Conservation (phyloP, 495 filamentous ascomycete genomes). For the Tuber aestivum region DNA sequence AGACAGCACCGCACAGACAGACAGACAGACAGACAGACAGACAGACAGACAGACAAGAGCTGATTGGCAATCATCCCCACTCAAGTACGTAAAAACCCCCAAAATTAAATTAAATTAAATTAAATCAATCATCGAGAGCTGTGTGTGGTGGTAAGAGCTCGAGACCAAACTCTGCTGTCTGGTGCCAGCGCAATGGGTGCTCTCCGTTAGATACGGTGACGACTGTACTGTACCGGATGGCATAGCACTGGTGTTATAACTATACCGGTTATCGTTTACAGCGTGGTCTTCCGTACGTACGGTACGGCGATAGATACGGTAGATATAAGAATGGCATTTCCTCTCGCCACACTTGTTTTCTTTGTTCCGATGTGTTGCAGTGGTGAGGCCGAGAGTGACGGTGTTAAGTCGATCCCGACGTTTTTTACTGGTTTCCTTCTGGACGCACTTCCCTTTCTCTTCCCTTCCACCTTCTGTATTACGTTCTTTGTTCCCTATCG, state of each 20-base stretch:
- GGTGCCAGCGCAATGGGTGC: neutral
- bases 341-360: neutral
- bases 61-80: too few species aligned
- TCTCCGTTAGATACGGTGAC: neutral
- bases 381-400: neutral
- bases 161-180: neutral
- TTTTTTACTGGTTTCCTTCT: neutral
- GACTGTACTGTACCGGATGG: too few species aligned
- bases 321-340: neutral
- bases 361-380: neutral
- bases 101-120: too few species aligned
- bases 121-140: too few species aligned
- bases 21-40: too few species aligned
- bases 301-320: too few species aligned
- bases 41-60: too few species aligned
- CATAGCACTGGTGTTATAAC: neutral
- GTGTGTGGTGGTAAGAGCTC: too few species aligned
- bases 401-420: neutral
- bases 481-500: neutral
- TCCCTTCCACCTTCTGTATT: neutral
- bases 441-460: slow-evolving; percentile 8
- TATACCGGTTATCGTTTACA: too few species aligned
- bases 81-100: too few species aligned
- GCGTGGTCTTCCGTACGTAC: neutral
- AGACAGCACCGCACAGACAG: too few species aligned